A percentile compares a stretch with the other conserved stretches of the same genome.
These are phyloP conservation scores for Amoebophrya sp. DNA, from an alignment of 169 alveolate genomes.

Conservation along the genomic window DNA sequence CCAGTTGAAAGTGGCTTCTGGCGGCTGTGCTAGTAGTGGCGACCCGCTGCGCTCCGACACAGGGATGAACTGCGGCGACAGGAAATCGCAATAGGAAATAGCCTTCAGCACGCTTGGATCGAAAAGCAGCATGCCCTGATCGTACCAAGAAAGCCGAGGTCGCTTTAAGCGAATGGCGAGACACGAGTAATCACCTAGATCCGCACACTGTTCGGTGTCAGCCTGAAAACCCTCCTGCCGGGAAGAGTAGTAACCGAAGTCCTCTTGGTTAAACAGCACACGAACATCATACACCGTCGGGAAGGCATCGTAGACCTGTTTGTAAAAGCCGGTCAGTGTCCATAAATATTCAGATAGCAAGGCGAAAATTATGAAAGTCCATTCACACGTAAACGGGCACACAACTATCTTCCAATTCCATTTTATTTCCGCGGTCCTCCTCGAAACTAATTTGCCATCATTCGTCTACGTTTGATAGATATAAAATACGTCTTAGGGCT, in stretches of 20 bases:
- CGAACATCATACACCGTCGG: slow-evolving; percentile 6
- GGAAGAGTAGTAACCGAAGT: not conserved
- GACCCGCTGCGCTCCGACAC: not conserved
- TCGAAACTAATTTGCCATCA: too few species aligned
- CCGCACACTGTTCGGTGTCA: slow-evolving; percentile 12
- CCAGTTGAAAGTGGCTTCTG: not conserved
- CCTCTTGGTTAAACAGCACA: not conserved
- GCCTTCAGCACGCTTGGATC: not conserved
- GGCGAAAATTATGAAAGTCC: too few species aligned
- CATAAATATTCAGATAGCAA: too few species aligned
- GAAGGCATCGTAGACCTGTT: not conserved
- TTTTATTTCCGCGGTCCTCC: too few species aligned
- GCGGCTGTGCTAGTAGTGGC: slow-evolving; percentile 4
- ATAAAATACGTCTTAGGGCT: too few species aligned
- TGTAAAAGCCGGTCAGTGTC: too few species aligned
- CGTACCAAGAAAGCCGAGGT: not conserved
- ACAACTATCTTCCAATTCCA: too few species aligned
- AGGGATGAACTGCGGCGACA: slow-evolving; percentile 13
- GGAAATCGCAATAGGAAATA: not conserved
- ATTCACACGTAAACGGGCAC: too few species aligned
- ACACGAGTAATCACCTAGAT: not conserved
- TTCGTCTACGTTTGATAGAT: too few species aligned
- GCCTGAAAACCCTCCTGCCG: slow-evolving; percentile 4
- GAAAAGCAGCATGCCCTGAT: not conserved
- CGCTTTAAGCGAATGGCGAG: not conserved